Percentiles rank a stretch among this genome's conserved stretches.
Evolutionary conservation across 495 filamentous ascomycete genomes (phyloP).

Genomic region (Aspergillus avenaceus): DNA sequence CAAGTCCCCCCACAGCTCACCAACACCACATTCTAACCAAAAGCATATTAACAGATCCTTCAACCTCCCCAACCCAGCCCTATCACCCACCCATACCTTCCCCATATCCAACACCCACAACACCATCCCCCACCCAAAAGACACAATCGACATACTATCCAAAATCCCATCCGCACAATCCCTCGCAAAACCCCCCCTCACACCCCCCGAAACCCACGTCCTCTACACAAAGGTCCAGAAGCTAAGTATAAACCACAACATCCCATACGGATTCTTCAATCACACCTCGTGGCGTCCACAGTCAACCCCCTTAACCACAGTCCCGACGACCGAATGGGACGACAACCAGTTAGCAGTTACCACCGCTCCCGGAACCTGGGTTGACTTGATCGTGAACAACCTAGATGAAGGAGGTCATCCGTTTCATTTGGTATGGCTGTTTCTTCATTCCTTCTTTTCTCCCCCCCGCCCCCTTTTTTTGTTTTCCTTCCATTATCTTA

Average conservation of each 20-base stretch:
- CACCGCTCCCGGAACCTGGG: constrained; percentile 26
- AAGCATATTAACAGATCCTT: constrained; percentile 39
- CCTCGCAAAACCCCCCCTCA: constrained; percentile 22
- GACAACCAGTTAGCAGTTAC: constrained; percentile 35
- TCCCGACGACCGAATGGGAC: constrained; percentile 37
- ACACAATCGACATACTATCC: constrained; percentile 22
- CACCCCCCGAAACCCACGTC: constrained; percentile 36
- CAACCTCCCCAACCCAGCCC: constrained; percentile 42
- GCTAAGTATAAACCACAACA: constrained; percentile 33
- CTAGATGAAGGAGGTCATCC: constrained; percentile 48
- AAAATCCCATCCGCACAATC: no score
- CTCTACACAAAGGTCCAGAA: constrained; percentile 48
- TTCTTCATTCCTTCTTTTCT: not conserved
- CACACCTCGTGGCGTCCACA: constrained; percentile 43
- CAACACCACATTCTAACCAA: not conserved
- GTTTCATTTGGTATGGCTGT: constrained; percentile 42
- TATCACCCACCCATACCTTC: constrained; percentile 39
- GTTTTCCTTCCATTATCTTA: no score
- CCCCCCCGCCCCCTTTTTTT: no score
- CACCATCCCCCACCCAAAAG: constrained; percentile 1
- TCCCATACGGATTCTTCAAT: constrained; percentile 45
- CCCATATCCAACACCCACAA: constrained; percentile 15
- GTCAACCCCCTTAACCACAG: constrained; percentile 21
- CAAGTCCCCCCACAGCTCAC: constrained; percentile 12
- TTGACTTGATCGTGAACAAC: constrained; percentile 51